Evolutionary conservation across 129 eudicot genomes (phyloP), one percentile per base, ranked within the genome.

Genomic region (Oenanthe sinensis): DNA sequence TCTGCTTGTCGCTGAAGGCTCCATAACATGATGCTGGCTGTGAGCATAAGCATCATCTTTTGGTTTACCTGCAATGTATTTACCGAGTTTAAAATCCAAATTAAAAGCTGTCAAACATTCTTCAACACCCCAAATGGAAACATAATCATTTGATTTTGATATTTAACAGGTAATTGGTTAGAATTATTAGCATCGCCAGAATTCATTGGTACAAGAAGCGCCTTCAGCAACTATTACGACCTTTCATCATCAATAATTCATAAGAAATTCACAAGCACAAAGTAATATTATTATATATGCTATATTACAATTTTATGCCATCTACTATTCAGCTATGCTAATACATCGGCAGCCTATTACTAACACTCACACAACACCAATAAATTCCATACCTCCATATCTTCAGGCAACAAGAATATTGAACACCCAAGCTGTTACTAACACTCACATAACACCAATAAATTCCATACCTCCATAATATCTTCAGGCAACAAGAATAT

Each of bases 21-120:
- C 98, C 98, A 94, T 74, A 91, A 91, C 98, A 91, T 91, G 26
- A 94, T 89, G 86, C 98, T 93, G 70, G 98, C 96, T 26, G 96
- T 87, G 15, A 93, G 84, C 85, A 86, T 93, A 49, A 93, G 96
- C 80, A 94, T 91, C 98, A 94, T 94, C 84, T 94, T 94, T 79
- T 90, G 96, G 84, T 91, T 94, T 73, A 94, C 97, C 98, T 94
- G 93, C 50, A 63, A 80, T 42, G 37, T 24, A 13, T 30, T 67
- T 30, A 67, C 72, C 22, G 1, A 67, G 22, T 30, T 46, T 9
- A 42, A 24, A 22, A 12, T 11, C 16, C 39, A 43, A 11, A 44
- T 6, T 44, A 44, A n/a, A 22, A 10, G 33, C 52, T 22, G 19
- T 12, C 52, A 72, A 9, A 72, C 76, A 22, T 72, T 47, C 43